Conservation (phyloP, 108 stramenopile genomes). For the Schizochytrium sp. region DNA sequence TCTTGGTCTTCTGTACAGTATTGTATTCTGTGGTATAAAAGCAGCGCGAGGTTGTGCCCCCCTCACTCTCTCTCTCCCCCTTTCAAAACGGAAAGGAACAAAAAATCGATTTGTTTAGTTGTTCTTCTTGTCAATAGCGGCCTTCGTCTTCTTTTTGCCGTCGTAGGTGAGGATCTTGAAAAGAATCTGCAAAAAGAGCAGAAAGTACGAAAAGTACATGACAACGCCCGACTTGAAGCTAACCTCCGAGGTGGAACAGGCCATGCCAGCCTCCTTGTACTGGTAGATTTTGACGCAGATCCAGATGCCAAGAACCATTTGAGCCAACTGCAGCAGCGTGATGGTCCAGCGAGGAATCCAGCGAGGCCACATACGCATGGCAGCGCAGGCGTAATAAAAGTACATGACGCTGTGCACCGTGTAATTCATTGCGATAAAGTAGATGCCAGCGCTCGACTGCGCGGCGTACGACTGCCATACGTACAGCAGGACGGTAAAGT, state of each 20-base stretch:
- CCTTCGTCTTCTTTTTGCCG: not conserved
- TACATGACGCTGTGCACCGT: slow-evolving; percentile 97
- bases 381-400: slow-evolving; percentile 91
- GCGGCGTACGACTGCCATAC: slow-evolving; percentile 92
- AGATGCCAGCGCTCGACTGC: slow-evolving; percentile 73
- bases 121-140: not conserved
- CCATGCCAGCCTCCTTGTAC: not conserved
- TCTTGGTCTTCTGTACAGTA: too few species aligned
- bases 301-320: slow-evolving; percentile 77
- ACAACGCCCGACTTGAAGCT: not conserved
- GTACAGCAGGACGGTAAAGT: slow-evolving; percentile 87
- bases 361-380: slow-evolving; percentile 60
- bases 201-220: slow-evolving; percentile 23
- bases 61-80: too few species aligned
- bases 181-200: slow-evolving; percentile 17
- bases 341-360: slow-evolving; percentile 76
- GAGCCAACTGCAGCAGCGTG: slow-evolving; percentile 76
- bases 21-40: too few species aligned
- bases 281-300: not conserved
- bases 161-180: not conserved
- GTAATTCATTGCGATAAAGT: slow-evolving; percentile 99
- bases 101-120: not conserved
- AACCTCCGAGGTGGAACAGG: not conserved
- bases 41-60: too few species aligned
- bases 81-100: not conserved